phyloP scores from a whole-genome alignment of 495 filamentous ascomycete genomes.

The Usnea hakonensis region DNA sequence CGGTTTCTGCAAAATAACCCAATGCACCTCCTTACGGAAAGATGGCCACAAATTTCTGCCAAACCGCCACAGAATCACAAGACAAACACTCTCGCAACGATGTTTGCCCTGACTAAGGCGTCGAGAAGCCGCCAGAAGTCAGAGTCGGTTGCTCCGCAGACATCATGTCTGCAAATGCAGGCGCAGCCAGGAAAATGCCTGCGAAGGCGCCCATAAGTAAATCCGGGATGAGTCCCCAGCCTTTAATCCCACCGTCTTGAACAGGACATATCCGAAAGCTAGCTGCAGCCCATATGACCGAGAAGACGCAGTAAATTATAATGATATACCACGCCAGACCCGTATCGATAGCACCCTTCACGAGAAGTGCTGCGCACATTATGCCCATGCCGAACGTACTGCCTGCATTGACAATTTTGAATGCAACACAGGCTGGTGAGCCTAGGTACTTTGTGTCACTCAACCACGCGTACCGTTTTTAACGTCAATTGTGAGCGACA shows the following conservation, averaged over 20 bases:
- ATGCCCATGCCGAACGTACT: conserved; percentile 14
- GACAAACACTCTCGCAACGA: conserved; percentile 10
- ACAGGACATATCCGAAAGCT: conserved; percentile 6
- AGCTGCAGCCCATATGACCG: conserved; percentile 11
- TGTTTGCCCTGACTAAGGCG: conserved; percentile 1
- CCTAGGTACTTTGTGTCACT: conserved; percentile 4
- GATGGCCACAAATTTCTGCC: conserved; percentile 13
- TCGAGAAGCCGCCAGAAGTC: neutral
- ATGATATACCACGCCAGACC: conserved; percentile 8
- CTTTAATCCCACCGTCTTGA: conserved; percentile 8
- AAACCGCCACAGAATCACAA: conserved; percentile 6
- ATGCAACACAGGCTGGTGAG: conserved; percentile 5
- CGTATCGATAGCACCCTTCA: conserved; percentile 10
- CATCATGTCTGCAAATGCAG: conserved; percentile 4
- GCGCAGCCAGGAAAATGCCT: conserved; percentile 11
- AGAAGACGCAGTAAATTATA: conserved; percentile 8
- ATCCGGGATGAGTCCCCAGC: conserved; percentile 7
- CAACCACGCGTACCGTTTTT: conserved; percentile 15
- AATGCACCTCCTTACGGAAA: conserved; percentile 5
- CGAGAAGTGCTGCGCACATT: conserved; percentile 14
- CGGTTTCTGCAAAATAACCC: too few relatives aligned
- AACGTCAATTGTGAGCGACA: conserved; percentile 14
- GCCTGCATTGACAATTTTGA: conserved; percentile 5
- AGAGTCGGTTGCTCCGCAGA: neutral
- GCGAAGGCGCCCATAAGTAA: conserved; percentile 14